phyloP scores from a whole-genome alignment of 257 asterid species.

The Forsythia suspensa region DNA sequence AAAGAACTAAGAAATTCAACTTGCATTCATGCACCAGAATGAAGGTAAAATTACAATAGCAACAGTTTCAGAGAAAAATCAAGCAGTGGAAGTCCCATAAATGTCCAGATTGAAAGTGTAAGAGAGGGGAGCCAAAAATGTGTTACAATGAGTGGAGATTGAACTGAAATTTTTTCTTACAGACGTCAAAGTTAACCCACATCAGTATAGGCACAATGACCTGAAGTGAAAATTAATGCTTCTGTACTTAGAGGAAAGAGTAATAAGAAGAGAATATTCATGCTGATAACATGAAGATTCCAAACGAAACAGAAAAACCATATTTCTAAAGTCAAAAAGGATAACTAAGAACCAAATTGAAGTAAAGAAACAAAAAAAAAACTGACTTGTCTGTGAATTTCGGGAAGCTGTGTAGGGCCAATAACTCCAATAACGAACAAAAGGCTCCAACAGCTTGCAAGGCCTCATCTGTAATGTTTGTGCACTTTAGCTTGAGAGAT shows the following conservation, averaged over 20 bases:
- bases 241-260: not conserved
- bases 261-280: not conserved
- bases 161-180: not conserved
- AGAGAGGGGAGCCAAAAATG: not conserved
- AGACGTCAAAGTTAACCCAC: not conserved
- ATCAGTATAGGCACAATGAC: not conserved
- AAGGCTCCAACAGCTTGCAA: conserved; percentile 65
- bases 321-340: not conserved
- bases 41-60: no score
- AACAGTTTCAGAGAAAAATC: not conserved
- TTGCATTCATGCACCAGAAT: not conserved
- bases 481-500: conserved; percentile 65
- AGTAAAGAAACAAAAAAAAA: no score
- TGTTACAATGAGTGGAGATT: not conserved
- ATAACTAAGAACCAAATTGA: no score
- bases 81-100: not conserved
- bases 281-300: not conserved
- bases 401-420: conserved; percentile 68
- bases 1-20: not conserved
- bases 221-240: no score
- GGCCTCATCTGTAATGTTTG: conserved; percentile 69
- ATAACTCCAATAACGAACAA: conserved; percentile 62
- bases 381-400: conserved; percentile 77
- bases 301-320: not conserved
- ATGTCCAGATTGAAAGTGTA: not conserved